These are phyloP conservation scores for Persicaria tinctoria DNA, from an alignment of 148 eudicot species.

Conservation along the genomic window DNA sequence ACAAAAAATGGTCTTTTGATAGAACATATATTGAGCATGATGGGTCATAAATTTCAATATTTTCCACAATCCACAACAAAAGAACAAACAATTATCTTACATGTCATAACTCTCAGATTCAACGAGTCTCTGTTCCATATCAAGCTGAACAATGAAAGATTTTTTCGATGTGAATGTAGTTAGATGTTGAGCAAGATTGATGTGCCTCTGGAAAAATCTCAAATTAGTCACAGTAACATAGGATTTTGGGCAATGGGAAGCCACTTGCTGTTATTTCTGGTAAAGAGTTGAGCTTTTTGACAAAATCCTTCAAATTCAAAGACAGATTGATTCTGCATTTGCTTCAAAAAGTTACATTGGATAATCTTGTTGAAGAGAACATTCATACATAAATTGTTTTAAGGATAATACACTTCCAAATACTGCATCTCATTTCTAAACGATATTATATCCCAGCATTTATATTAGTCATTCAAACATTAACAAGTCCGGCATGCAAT, in stretches of 20 bases:
- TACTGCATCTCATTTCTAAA: not conserved
- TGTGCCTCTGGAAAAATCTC: slow-evolving; percentile 70
- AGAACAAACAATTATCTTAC: slow-evolving; percentile 37
- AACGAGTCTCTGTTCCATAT: slow-evolving; percentile 91
- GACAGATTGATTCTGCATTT: slow-evolving; percentile 70
- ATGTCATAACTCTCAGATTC: slow-evolving; percentile 92
- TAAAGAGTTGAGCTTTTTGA: slow-evolving; percentile 91
- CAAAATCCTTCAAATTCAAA: slow-evolving; percentile 97
- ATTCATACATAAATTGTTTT: not conserved
- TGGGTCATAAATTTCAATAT: not conserved
- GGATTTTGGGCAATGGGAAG: not conserved
- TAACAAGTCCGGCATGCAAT: not conserved
- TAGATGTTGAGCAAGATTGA: slow-evolving; percentile 93
- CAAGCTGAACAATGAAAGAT: slow-evolving; percentile 78
- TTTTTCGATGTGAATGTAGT: slow-evolving; percentile 79
- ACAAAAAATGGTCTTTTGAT: not conserved
- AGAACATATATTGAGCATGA: not conserved
- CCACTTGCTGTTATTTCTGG: slow-evolving; percentile 94
- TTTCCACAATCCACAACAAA: not conserved
- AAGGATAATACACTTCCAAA: not conserved
- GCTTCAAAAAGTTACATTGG: slow-evolving; percentile 19
- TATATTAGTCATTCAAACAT: not conserved
- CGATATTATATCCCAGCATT: not conserved
- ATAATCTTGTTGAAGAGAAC: not conserved
- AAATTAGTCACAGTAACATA: slow-evolving; percentile 1